Base-by-base conservation (phyloP, 106 monocot genomes). In the Dioscorea dumetorum region DNA sequence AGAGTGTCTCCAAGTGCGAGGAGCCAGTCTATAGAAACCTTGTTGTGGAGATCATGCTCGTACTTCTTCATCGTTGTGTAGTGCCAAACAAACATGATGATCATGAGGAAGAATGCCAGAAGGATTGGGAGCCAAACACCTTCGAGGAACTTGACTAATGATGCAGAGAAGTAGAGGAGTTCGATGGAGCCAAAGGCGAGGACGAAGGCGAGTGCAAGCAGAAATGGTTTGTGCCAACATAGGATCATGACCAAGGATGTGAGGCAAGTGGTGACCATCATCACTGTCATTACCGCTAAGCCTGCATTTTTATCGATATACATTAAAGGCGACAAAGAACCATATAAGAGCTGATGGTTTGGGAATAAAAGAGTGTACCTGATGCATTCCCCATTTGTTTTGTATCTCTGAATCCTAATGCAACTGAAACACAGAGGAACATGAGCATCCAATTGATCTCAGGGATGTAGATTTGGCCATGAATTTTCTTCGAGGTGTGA, bases 381-480 rank as follows among this genome's bases (percentile, higher is more conserved):
- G 84, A 85, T 50, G 89, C 89, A 78, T 90, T 90, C 48, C 85
- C 89, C 74, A 90, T 72, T 31, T 78, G 80, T 50, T 90, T 85
- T 59, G 77, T 85, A 64, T 90, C 72, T 70, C 89, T 84, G 62
- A 90, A 90, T 12, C 89, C 89, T 28, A 85, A 64, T 19, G 89
- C 77, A 18, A 90, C 84, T 13, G 88, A 70, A 12, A 89, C 48
- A 22, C 88, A 89, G 13, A 89, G 69, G 54, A 82, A 56, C 82
- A 89, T 85, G 17, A 89, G 84, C 33, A 85, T 84, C 88, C 88
- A 84, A 62, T 89, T 89, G 67, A 85, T 77, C 48, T 89, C 88
- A 10, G 88, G 88, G 50, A 89, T 89, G 60, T 85, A 89, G 51
- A 89, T 85, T 72, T 89, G 88, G 16, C 88, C 88, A 56, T 85